phyloP scores from a whole-genome alignment of 2,329 filamentous ascomycete species.

The Ceratocystis ficicola region DNA sequence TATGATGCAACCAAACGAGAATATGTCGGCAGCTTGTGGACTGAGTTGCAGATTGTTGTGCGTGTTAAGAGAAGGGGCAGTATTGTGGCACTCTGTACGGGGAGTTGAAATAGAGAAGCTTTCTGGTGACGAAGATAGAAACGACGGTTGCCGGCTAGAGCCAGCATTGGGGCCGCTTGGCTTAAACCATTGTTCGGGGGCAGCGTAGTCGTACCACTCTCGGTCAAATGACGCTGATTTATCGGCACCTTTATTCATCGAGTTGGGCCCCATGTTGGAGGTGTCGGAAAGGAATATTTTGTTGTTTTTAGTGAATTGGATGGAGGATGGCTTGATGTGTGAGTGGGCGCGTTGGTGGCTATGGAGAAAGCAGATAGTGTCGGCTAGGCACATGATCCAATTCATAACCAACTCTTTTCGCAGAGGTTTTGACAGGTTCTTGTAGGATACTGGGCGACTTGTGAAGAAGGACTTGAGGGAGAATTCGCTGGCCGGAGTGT shows the following conservation, averaged over 20 bases:
- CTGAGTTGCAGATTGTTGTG: conserved; percentile 37
- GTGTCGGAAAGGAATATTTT: conserved; percentile 57
- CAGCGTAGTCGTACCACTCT: conserved; percentile 60
- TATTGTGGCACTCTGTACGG: conserved; percentile 23
- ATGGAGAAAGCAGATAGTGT: conserved; percentile 57
- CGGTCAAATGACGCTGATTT: conserved; percentile 45
- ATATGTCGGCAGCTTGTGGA: conserved; percentile 54
- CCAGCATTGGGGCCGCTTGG: conserved; percentile 31
- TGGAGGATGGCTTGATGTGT: conserved; percentile 57
- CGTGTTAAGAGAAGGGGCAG: conserved; percentile 30
- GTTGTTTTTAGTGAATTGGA: conserved; percentile 54
- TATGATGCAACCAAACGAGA: conserved; percentile 60
- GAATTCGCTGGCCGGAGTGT: conserved; percentile 54
- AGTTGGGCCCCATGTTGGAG: conserved; percentile 36
- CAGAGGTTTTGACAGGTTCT: conserved; percentile 48
- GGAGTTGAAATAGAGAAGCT: conserved; percentile 30
- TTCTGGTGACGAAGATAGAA: conserved; percentile 31
- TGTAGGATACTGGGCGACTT: conserved; percentile 49
- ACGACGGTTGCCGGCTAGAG: conserved; percentile 25
- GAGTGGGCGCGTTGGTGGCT: conserved; percentile 51
- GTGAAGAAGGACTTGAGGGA: conserved; percentile 56
- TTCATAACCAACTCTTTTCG: conserved; percentile 51
- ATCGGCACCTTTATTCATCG: conserved; percentile 33
- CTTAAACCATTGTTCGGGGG: conserved; percentile 52
- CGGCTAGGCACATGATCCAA: conserved; percentile 62